These are phyloP conservation scores for Beauveria sp. DNA, from an alignment of 2,329 filamentous ascomycete species.

Conservation along the genomic window DNA sequence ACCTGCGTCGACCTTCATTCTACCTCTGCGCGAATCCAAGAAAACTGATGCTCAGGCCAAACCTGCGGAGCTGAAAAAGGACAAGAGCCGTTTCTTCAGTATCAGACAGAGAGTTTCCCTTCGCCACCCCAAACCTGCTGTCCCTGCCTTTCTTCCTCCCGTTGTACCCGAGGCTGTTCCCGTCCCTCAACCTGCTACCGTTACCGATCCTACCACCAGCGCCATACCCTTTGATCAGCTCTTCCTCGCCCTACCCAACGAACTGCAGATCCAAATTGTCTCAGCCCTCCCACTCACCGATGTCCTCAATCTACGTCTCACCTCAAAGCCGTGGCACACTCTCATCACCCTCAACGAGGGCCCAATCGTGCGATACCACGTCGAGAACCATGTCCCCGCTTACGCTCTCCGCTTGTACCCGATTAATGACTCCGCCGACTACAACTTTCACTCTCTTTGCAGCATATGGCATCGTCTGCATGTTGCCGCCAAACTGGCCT, in stretches of 20 bases:
- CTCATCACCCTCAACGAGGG: constrained; percentile 54
- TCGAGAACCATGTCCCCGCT: constrained; percentile 50
- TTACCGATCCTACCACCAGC: constrained; percentile 19
- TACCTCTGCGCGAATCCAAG: constrained; percentile 39
- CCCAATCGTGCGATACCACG: constrained; percentile 53
- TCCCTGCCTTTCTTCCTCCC: constrained; percentile 12
- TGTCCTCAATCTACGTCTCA: constrained; percentile 49
- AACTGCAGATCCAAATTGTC: constrained; percentile 57
- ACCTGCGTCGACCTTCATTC: constrained; percentile 37
- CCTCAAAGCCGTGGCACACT: constrained; percentile 52
- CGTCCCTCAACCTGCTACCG: background rate
- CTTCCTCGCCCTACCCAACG: constrained; percentile 52
- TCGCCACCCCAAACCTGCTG: constrained; percentile 26
- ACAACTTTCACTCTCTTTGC: constrained; percentile 55
- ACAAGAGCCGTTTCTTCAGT: constrained; percentile 35
- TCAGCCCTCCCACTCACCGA: constrained; percentile 52
- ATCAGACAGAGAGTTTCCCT: constrained; percentile 33
- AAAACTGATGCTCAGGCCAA: constrained; percentile 23
- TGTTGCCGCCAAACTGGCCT: constrained; percentile 55
- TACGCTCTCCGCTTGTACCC: constrained; percentile 56
- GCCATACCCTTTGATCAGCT: constrained; percentile 43
- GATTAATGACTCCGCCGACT: constrained; percentile 34
- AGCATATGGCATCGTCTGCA: constrained; percentile 59
- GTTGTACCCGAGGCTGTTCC: background rate
- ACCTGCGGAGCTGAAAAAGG: constrained; percentile 28